Evolutionary conservation across 2,329 filamentous ascomycete genomes (phyloP).

Genomic region (Verticillium alfalfae): DNA sequence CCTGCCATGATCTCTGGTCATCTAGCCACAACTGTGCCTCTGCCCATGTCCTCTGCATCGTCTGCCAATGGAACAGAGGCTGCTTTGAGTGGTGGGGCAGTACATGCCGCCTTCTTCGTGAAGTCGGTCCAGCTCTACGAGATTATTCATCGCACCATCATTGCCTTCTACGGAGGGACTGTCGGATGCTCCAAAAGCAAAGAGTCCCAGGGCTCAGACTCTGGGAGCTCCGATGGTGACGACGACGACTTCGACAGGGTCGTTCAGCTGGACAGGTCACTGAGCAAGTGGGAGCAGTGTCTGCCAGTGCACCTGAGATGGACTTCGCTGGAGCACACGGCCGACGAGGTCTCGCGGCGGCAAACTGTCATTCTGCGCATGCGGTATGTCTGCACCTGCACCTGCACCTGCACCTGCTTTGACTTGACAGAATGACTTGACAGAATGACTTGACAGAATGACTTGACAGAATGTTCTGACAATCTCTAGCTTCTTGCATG

Average conservation of each 20-base stretch:
- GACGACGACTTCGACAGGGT: slow-evolving; percentile 22
- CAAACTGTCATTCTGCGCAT: slow-evolving; percentile 26
- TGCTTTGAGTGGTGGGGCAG: not conserved
- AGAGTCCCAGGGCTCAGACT: slow-evolving; percentile 5
- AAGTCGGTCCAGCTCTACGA: slow-evolving; percentile 29
- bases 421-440: no score
- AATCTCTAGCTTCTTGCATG: slow-evolving; percentile 21
- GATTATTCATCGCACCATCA: slow-evolving; percentile 24
- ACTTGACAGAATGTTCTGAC: not conserved
- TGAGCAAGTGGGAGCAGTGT: slow-evolving; percentile 23
- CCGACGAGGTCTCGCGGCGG: slow-evolving; percentile 18
- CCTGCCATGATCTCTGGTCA: slow-evolving; percentile 26
- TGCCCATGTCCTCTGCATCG: slow-evolving; percentile 11
- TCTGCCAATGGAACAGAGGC: not conserved
- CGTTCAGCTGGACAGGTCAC: slow-evolving; percentile 22
- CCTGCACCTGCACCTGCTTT: not conserved
- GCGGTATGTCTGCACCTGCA: slow-evolving; percentile 14
- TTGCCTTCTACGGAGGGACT: slow-evolving; percentile 18
- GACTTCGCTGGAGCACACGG: slow-evolving; percentile 8
- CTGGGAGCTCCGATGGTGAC: slow-evolving; percentile 5
- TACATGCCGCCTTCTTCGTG: slow-evolving; percentile 23
- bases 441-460: no score
- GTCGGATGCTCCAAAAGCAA: not conserved
- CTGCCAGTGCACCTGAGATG: slow-evolving; percentile 19
- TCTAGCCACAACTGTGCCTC: slow-evolving; percentile 18